A percentile compares a stretch with the other conserved stretches of the same genome.
Evolutionary conservation across 108 stramenopile species (phyloP).

Genomic region (Conticribra guillardii): DNA sequence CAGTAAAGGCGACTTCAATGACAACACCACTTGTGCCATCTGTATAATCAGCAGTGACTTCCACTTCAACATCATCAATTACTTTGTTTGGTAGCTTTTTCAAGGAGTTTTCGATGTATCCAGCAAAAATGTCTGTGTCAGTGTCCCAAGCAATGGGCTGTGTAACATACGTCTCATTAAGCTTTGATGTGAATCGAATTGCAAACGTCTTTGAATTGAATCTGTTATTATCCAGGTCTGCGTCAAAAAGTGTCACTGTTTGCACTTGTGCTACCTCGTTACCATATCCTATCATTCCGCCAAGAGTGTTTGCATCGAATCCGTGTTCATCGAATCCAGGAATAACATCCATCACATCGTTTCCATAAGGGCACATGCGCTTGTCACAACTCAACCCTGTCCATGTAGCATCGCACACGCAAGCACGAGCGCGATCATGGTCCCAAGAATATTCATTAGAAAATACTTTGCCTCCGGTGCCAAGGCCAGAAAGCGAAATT

Average conservation of each 20-base stretch:
- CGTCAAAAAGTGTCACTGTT: constrained; percentile 52
- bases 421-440: constrained; percentile 64
- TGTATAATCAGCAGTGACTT: constrained; percentile 41
- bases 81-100: constrained; percentile 62
- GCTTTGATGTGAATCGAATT: constrained; percentile 61
- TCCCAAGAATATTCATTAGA: constrained; percentile 58
- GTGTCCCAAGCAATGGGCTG: constrained; percentile 47
- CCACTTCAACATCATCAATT: constrained; percentile 61
- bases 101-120: constrained; percentile 43
- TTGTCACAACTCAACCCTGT: constrained; percentile 66
- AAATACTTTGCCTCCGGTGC: constrained; percentile 44
- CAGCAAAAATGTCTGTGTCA: constrained; percentile 19
- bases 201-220: constrained; percentile 56
- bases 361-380: constrained; percentile 75
- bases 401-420: constrained; percentile 77
- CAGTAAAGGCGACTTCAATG: constrained; percentile 57
- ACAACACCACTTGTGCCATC: constrained; percentile 16
- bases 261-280: constrained; percentile 56
- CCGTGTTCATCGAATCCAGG: constrained; percentile 49
- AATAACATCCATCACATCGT: constrained; percentile 72
- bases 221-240: constrained; percentile 36
- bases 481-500: constrained; percentile 49
- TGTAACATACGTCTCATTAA: constrained; percentile 66
- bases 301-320: constrained; percentile 27
- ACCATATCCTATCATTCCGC: constrained; percentile 33